Evolutionary conservation across 805 yeast genomes (phyloP), one percentile per base, ranked within the genome.

Genomic region (Schwanniomyces occidentalis): DNA sequence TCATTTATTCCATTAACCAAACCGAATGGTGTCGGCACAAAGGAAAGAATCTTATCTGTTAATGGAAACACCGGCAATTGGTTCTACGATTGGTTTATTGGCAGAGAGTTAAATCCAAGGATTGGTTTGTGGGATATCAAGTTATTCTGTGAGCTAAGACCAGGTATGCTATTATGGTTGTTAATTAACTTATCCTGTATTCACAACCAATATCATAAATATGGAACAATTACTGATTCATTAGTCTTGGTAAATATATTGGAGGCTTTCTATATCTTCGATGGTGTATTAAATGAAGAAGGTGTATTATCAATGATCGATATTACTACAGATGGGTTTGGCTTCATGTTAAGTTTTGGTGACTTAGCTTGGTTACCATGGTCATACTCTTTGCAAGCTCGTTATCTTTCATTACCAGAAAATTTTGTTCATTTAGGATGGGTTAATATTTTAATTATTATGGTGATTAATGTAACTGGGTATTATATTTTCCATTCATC

Each of bases 281-380:
- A 93, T 56, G 96, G 97, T 31, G 95, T 91, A 0, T 65, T 87
- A 46, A 88, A 89, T 58, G 98, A 93, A 58, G 86, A 80, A 52
- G 97, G 97, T 5, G 76, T 82, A 8, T 67, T 93, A 40, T 80
- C 93, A 5, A 93, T 93, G 97, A 91, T 93, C 75, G 99, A 93
- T 59, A 80, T 90, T 32, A 85, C 95, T 5, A 86, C 96, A 8
- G 99, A 93, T 63, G 99, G 99, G 0, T 88, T 93, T 57, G 99
- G 99, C 1, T 90, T 82, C 63, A 93, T 93, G 99, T 70, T 93
- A 34, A 80, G 89, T 3, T 90, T 91, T 65, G 99, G 99, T 18
- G 99, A 93, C 56, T 71, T 93, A 50, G 80, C 93, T 2, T 75
- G 93, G 69, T 88, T 93, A 15, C 99, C 99, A 20, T 91, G 91